Evolutionary conservation across 306 rosid genomes (phyloP), one percentile per base, ranked within the genome.

Genomic region (Crotalaria pallida): DNA sequence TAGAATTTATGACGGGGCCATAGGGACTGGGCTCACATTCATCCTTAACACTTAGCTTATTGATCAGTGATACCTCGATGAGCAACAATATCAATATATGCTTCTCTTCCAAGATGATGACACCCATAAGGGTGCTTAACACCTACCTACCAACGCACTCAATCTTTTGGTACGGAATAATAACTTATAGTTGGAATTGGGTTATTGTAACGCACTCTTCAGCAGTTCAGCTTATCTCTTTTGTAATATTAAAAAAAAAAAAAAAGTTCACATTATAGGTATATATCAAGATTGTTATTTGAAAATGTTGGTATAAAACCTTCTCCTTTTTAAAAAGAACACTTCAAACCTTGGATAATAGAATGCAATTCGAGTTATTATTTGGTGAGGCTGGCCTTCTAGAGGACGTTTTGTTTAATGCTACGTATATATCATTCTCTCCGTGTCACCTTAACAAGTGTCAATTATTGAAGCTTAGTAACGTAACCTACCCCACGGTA

Each of bases 41-140:
- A 73, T 61, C 7, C 11, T 40, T 10, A 47, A 70, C 24, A 38
- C 12, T 45, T 45, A 49, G 23, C 12, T 45, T 45, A 49, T 45
- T 19, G 15, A 34, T 16, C 10, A 7, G 34, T 58, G 61, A 59
- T 33, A 4, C 77, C 70, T 11, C 0, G 1, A 43, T 38, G 13
- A 51, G 52, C 33, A 69, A 69, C 67, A 69, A 31, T 55, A 17
- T 19, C 60, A 69, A 31, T 55, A 17, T 40, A 26, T 76, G 52
- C 9, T 23, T 62, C 23, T 34, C 36, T 53, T 27, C 8, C 29
- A 15, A 55, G 77, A 77, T 62, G 77, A 52, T 71, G 73, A 77
- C 36, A 36, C 81, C 77, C 69, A 45, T 13, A 58, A 78, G 73
- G 73, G 67, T 45, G 63, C 82, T 45, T 44, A 36, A 64, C 66